phyloP scores from a whole-genome alignment of 139 green algal species.

The Chlamydomonas applanata region DNA sequence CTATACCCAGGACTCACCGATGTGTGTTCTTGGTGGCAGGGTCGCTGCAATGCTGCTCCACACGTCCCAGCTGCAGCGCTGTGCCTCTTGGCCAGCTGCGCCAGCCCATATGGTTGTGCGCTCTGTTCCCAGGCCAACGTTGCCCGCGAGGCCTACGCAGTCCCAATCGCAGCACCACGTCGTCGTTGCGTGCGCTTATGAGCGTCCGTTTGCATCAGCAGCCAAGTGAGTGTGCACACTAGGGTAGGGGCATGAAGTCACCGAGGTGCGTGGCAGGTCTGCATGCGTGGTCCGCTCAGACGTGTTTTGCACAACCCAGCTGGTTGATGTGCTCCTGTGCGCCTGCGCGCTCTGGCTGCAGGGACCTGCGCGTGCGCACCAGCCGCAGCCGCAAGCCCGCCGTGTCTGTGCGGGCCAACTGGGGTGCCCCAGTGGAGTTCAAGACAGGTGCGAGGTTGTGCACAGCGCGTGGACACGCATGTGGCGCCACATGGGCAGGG shows the following conservation, averaged over 20 bases:
- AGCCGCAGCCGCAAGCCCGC: conserved; percentile 3
- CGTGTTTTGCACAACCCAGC: neutral
- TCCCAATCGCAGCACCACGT: too few relatives aligned
- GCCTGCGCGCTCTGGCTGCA: neutral
- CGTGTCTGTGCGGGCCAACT: conserved; percentile 45
- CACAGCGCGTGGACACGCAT: conserved; percentile 22
- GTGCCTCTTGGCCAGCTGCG: too few relatives aligned
- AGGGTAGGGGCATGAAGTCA: neutral
- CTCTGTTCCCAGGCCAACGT: too few relatives aligned
- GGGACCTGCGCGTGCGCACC: neutral
- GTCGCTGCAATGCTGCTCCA: too few relatives aligned
- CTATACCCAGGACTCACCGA: too few relatives aligned
- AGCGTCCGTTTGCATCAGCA: too few relatives aligned
- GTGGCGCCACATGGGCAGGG: neutral
- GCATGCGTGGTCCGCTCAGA: neutral
- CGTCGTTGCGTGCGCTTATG: too few relatives aligned
- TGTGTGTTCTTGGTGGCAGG: too few relatives aligned
- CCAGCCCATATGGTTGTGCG: too few relatives aligned
- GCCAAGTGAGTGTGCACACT: neutral
- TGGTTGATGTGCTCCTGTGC: neutral
- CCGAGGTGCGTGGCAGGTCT: neutral
- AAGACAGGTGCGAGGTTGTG: conserved; percentile 27
- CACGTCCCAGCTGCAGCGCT: too few relatives aligned
- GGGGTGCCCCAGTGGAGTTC: conserved; percentile 72
- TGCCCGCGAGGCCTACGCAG: too few relatives aligned